Conservation (phyloP, 148 eudicot genomes). For the Suaeda aralocaspica region DNA sequence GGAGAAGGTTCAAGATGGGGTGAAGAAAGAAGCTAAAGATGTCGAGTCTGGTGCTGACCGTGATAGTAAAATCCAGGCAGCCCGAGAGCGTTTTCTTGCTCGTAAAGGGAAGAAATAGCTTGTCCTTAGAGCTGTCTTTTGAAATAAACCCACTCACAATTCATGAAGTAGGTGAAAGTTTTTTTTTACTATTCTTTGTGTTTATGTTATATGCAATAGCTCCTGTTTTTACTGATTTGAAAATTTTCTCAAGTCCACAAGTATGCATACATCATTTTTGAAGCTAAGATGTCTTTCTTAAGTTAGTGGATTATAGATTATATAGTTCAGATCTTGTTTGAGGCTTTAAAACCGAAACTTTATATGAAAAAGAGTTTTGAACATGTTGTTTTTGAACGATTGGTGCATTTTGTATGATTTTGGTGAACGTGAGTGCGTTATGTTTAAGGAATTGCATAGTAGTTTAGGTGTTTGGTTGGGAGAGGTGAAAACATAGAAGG, state of each 20-base stretch:
- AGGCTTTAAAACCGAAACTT: not conserved
- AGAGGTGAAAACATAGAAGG: too few species aligned
- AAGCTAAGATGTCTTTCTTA: not conserved
- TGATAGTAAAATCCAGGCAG: constrained; percentile 68
- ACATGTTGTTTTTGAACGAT: not conserved
- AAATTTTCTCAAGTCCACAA: not conserved
- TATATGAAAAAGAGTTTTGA: not conserved
- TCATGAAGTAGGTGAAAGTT: not conserved
- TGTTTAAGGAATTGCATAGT: not conserved
- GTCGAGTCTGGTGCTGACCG: constrained; percentile 48
- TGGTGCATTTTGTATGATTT: not conserved
- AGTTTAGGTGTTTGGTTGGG: not conserved
- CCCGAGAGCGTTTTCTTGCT: constrained; percentile 90
- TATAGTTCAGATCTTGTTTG: not conserved
- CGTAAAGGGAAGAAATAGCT: constrained; percentile 59
- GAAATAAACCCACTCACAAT: not conserved
- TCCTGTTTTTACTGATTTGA: not conserved
- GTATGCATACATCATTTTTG: not conserved
- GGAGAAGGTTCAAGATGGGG: constrained; percentile 26
- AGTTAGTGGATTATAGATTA: not conserved
- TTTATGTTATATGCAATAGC: not conserved
- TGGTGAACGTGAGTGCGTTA: not conserved
- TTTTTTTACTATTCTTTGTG: not conserved
- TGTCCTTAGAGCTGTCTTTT: not conserved
- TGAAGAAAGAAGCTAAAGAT: constrained; percentile 29